These are phyloP conservation scores for Macrolepiota dolichaula DNA, from an alignment of 768 basidiomycete genomes.

Conservation along the genomic window DNA sequence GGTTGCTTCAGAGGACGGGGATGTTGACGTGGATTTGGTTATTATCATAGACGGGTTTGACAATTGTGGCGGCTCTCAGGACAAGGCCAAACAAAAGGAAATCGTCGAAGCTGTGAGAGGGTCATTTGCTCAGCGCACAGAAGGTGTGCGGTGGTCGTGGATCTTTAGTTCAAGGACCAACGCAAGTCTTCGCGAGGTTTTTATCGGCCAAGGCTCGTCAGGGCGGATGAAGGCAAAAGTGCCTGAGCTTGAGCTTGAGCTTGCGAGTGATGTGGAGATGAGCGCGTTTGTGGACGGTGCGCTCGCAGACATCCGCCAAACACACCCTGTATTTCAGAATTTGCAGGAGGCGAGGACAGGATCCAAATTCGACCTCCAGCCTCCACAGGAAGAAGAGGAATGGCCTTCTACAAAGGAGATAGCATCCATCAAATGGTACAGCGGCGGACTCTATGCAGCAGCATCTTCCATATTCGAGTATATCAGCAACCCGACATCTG, in stretches of 20 bases:
- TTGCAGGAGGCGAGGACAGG: neutral
- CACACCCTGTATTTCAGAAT: neutral
- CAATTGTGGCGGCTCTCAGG: neutral
- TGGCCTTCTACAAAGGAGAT: neutral
- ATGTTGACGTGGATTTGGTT: neutral
- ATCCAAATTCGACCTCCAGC: neutral
- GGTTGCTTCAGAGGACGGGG: neutral
- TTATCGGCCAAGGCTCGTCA: neutral
- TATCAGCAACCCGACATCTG: neutral
- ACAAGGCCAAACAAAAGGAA: neutral
- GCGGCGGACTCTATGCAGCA: neutral
- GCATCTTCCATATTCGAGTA: slow-evolving; percentile 1
- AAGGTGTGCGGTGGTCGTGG: neutral
- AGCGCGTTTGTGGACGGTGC: neutral
- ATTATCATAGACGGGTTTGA: slow-evolving; percentile 6
- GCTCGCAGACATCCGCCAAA: neutral
- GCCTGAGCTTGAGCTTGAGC: neutral
- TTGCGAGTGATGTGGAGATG: neutral
- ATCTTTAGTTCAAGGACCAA: neutral
- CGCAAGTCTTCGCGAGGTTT: neutral
- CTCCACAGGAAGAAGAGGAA: neutral
- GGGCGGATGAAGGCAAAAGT: neutral
- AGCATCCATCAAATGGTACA: neutral
- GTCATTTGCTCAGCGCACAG: neutral
- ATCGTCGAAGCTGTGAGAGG: neutral